Evolutionary conservation across 129 eudicot species (phyloP), one percentile per base, ranked within the genome.

Genomic region (Ambrosia trifida): DNA sequence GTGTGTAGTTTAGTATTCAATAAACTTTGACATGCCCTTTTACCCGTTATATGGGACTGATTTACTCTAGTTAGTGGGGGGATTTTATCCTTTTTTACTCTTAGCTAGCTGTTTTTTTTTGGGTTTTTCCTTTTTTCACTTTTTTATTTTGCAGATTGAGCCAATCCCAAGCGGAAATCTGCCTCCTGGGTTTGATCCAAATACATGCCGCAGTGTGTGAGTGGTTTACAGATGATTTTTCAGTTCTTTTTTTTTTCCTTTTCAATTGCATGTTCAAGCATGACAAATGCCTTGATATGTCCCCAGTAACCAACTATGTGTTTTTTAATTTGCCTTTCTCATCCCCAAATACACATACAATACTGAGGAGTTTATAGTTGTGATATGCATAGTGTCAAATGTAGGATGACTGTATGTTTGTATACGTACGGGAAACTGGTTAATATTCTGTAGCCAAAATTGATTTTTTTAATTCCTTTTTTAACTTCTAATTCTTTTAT

Each of bases 101-200:
- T 66, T 51, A 41, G 64, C 54, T 69, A 31, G 46, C 62, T 38
- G 10, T 17, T 46, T 63, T 72, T 70, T 24, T 53, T 72, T 57
- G 63, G 45, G 57, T 69, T 76, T 60, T 69, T 61, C 72, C 33
- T 62, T 61, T 82, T 75, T 86, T 65, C 71, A 61, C 78, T 72
- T 78, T 78, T 81, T 56, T 32, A 69, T 81, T 80, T 89, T 87
- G 88, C 97, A 94, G 98, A 85, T 93, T 77, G 98, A 93, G 88
- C 96, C 98, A 43, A 82, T 87, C 73, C 93, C 97, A 76, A 90
- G 96, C 85, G 98, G 98, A 82, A 94, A 94, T 90, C 83, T 94
- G 88, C 97, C 98, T 89, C 97, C 97, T 83, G 96, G 97, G 53
- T 90, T 94, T 94, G 98, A 94, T 86, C 97, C 98, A 80, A 87